Evolutionary conservation across 78 protist genomes (phyloP), one percentile per base, ranked within the genome.

Genomic region (Parvularia atlantis): DNA sequence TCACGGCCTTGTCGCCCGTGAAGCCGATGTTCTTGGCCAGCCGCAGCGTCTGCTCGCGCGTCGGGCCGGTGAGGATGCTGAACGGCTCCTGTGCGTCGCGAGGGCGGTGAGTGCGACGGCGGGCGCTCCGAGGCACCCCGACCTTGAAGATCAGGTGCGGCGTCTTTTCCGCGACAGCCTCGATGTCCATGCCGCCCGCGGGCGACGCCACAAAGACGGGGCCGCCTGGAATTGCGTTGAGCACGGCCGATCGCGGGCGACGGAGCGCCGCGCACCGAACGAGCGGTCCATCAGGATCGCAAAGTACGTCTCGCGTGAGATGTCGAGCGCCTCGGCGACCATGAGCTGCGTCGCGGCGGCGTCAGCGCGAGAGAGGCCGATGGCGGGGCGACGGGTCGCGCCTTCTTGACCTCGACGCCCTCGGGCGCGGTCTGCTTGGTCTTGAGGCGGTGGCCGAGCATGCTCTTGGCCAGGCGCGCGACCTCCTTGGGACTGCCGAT

Each of bases 171-270:
- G 92, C 92, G 31, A 80, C 89, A 11, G 61, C 74, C 78, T 95
- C 99, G 58, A 95, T 95, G 64, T 84, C 91, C 39, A 91, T 73
- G 69, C 99, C 97, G 46, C 98, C 98, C 53, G 81, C 43, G 84
- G 83, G 53, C 77, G 54, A 35, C 19, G 36, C 62, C 35, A 58
- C 36, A 4, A 58, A 9, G 19, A 58, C 62, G 19, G 36, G 44
- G 36, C 35, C 62, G n/a, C n/a, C n/a, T n/a, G n/a, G n/a, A n/a
- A n/a, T n/a, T n/a, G n/a, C n/a, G n/a, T n/a, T n/a, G n/a, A 16
- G 53, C 83, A 30, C 60, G 35, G 62, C 40, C 33, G 26, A 65
- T 9, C 10, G 48, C 48, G 48, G 48, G 48, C 48, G 10, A 43
- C 48, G 10, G 5, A 10, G 48, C 5, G 48, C 28, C 76, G 85